A percentile compares a stretch with the other conserved stretches of the same genome.
Conservation (phyloP, 352 stramenopile genomes). For the Phytophthora uliginosa region DNA sequence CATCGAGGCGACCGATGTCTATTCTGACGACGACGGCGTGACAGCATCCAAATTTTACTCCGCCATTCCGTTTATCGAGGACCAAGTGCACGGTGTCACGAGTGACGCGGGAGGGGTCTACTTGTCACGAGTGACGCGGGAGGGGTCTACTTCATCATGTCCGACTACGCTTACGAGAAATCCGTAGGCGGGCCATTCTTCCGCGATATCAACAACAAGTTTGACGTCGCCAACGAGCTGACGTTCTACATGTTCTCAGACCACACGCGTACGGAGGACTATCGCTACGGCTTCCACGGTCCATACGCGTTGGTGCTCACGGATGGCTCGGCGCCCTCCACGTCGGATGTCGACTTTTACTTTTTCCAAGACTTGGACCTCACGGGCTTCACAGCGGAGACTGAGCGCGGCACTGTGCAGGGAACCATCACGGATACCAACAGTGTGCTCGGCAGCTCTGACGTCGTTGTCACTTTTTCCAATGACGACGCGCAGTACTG, state of each 20-base stretch:
- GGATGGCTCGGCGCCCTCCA: conserved; percentile 28
- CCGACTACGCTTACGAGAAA: conserved; percentile 48
- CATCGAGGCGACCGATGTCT: conserved; percentile 55
- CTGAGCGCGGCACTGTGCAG: conserved; percentile 36
- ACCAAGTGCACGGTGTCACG: conserved; percentile 48
- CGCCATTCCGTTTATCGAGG: conserved; percentile 34
- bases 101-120: conserved; percentile 45
- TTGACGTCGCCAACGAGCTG: conserved; percentile 50
- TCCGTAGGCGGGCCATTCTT: conserved; percentile 58
- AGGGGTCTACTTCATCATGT: conserved; percentile 63
- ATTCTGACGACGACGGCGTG: conserved; percentile 34
- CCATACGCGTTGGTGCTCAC: conserved; percentile 61
- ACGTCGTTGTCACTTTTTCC: conserved; percentile 43
- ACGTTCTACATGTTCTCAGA: conserved; percentile 71
- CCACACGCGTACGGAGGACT: conserved; percentile 59
- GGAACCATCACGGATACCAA: conserved; percentile 44
- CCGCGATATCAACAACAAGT: conserved; percentile 71
- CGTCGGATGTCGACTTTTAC: conserved; percentile 40
- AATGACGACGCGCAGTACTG: conserved; percentile 59
- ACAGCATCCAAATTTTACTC: conserved; percentile 55
- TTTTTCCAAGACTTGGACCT: conserved; percentile 57
- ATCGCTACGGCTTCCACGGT: conserved; percentile 63
- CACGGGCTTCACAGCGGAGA: conserved; percentile 45
- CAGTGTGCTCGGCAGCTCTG: conserved; percentile 22
- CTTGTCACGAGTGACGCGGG: conserved; percentile 44